Evolutionary conservation across 2,329 filamentous ascomycete genomes (phyloP).

Genomic region (Harringtonia aguacate): DNA sequence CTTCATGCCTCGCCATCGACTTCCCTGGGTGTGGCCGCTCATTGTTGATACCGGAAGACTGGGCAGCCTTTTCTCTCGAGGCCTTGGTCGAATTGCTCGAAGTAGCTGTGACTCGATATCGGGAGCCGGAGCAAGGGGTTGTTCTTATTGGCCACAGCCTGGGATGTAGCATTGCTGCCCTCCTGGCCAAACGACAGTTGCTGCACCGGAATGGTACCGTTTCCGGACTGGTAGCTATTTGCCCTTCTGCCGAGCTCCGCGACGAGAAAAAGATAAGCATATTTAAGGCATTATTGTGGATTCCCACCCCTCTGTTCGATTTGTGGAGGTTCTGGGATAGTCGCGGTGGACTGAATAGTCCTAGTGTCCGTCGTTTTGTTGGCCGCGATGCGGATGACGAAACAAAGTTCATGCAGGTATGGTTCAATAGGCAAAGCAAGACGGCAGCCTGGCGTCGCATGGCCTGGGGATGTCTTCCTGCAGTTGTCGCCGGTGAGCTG

Average conservation of each 20-base stretch:
- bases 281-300: constrained; percentile 48
- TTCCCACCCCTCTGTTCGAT: constrained; percentile 66
- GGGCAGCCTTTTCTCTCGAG: constrained; percentile 70
- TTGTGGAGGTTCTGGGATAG: constrained; percentile 69
- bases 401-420: constrained; percentile 55
- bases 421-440: constrained; percentile 73
- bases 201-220: constrained; percentile 21
- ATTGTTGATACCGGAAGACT: constrained; percentile 55
- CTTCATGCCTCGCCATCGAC: constrained; percentile 79
- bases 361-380: constrained; percentile 69
- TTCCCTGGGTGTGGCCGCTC: constrained; percentile 84
- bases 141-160: constrained; percentile 83
- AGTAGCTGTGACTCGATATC: constrained; percentile 61
- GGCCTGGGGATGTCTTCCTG: constrained; percentile 60
- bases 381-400: constrained; percentile 55
- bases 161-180: constrained; percentile 68
- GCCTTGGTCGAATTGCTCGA: constrained; percentile 67
- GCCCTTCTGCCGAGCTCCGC: constrained; percentile 59
- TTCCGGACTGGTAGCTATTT: constrained; percentile 65
- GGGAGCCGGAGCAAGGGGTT: constrained; percentile 60
- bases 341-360: constrained; percentile 65
- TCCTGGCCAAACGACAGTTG: constrained; percentile 46
- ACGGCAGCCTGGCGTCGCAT: constrained; percentile 78
- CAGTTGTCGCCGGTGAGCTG: constrained; percentile 39
- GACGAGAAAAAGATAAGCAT: constrained; percentile 37